These are phyloP conservation scores for Penicillium sp. DNA, from an alignment of 2,329 filamentous ascomycete genomes.

Conservation along the genomic window DNA sequence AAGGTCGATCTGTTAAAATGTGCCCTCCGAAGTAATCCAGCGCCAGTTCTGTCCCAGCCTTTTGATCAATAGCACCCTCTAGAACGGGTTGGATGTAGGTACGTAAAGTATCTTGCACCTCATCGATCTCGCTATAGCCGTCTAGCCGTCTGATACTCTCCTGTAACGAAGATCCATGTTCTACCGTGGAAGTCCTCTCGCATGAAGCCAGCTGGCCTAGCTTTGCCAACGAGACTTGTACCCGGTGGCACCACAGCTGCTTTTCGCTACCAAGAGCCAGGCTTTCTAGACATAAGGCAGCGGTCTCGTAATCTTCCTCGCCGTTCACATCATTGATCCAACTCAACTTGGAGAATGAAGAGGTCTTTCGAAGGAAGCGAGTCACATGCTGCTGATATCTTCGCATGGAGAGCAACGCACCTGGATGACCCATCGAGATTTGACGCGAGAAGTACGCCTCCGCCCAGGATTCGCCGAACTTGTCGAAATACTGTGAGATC, in stretches of 20 bases:
- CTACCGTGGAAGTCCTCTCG: slow-evolving; percentile 30
- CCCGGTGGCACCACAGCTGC: slow-evolving; percentile 88
- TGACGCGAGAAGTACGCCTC: slow-evolving; percentile 76
- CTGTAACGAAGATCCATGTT: slow-evolving; percentile 40
- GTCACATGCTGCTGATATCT: slow-evolving; percentile 72
- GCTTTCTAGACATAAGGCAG: slow-evolving; percentile 66
- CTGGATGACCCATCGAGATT: slow-evolving; percentile 64
- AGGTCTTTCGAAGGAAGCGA: slow-evolving; percentile 69
- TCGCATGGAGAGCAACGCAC: slow-evolving; percentile 65
- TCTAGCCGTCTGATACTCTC: slow-evolving; percentile 55
- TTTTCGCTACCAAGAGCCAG: slow-evolving; percentile 70
- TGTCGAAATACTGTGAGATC: slow-evolving; percentile 49
- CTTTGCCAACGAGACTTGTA: slow-evolving; percentile 86
- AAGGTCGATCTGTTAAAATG: slow-evolving; percentile 57
- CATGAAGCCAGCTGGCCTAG: slow-evolving; percentile 68
- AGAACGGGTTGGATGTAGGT: slow-evolving; percentile 67
- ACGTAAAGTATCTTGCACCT: slow-evolving; percentile 76
- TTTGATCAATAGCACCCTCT: slow-evolving; percentile 70
- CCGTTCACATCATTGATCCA: slow-evolving; percentile 92
- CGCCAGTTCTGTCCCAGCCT: slow-evolving; percentile 72
- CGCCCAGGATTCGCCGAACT: slow-evolving; percentile 53
- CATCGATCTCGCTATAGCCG: slow-evolving; percentile 64
- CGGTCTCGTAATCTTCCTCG: slow-evolving; percentile 71
- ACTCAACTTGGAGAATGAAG: slow-evolving; percentile 70
- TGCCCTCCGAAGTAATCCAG: slow-evolving; percentile 63